Percentiles rank a stretch among this genome's conserved stretches.
These are phyloP conservation scores for Xylariaceae sp. DNA, from an alignment of 2,329 filamentous ascomycete species.

Conservation along the genomic window DNA sequence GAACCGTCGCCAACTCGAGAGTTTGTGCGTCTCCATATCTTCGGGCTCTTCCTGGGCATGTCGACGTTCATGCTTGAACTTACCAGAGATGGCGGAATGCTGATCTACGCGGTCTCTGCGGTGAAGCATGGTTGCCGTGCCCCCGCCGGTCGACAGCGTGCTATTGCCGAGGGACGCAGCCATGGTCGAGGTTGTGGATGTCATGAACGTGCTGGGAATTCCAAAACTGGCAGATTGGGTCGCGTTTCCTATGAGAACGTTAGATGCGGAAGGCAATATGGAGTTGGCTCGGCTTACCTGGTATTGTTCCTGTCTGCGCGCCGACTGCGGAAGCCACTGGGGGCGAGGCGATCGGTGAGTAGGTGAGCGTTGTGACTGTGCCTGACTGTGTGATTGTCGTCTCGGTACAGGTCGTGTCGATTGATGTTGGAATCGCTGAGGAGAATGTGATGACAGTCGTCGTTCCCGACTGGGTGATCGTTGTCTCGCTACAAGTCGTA, in stretches of 20 bases:
- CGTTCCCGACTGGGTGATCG: slow-evolving; percentile 13
- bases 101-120: too few relatives aligned
- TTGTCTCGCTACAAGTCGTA: slow-evolving; percentile 19
- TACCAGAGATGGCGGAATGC: too few relatives aligned
- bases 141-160: too few relatives aligned
- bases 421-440: slow-evolving; percentile 4
- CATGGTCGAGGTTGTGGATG: too few relatives aligned
- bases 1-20: background rate
- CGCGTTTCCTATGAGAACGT: too few relatives aligned
- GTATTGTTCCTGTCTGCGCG: slow-evolving; percentile 5
- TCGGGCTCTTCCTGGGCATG: background rate
- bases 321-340: slow-evolving; percentile 2
- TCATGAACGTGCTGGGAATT: too few relatives aligned
- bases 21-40: background rate
- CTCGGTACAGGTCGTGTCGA: slow-evolving; percentile 18
- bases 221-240: too few relatives aligned
- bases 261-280: background rate
- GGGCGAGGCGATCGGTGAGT: slow-evolving; percentile 4
- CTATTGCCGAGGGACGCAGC: too few relatives aligned
- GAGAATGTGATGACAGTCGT: slow-evolving; percentile 13
- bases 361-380: slow-evolving; percentile 7
- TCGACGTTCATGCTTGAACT: too few relatives aligned
- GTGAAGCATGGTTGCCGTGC: too few relatives aligned
- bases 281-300: slow-evolving; percentile 14
- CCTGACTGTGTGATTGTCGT: slow-evolving; percentile 14